A percentile compares a stretch with the other conserved stretches of the same genome.
These are phyloP conservation scores for Raffaelea deltoideospora DNA, from an alignment of 2,329 filamentous ascomycete species.

Conservation along the genomic window DNA sequence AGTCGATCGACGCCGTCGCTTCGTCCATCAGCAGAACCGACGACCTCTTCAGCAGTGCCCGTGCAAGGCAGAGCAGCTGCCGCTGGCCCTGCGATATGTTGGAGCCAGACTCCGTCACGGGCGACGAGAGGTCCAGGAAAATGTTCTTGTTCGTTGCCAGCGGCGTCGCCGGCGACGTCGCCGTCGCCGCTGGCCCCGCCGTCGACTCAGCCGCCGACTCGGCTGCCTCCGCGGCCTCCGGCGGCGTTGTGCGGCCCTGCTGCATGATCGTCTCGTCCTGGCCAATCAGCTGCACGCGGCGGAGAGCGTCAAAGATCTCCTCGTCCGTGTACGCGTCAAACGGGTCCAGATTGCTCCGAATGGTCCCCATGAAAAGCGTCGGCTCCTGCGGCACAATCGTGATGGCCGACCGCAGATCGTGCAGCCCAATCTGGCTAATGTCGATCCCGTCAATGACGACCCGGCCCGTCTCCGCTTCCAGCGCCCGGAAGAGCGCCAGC, in stretches of 20 bases:
- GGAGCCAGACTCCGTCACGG: constrained; percentile 77
- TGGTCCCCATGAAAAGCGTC: constrained; percentile 83
- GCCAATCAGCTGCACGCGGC: constrained; percentile 76
- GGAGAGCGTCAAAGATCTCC: constrained; percentile 73
- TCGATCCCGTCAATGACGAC: constrained; percentile 89
- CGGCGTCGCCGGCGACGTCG: constrained; percentile 15
- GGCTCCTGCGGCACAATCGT: constrained; percentile 97
- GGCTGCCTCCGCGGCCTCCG: too few species aligned
- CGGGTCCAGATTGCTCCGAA: constrained; percentile 84
- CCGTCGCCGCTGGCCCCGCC: constrained; percentile 3
- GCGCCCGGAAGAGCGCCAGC: constrained; percentile 78
- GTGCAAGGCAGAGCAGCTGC: constrained; percentile 83
- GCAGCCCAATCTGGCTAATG: constrained; percentile 78
- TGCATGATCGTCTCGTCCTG: constrained; percentile 33
- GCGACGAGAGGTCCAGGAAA: constrained; percentile 72
- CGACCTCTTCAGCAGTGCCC: constrained; percentile 79
- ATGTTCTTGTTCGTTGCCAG: constrained; percentile 75
- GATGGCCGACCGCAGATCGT: constrained; percentile 81
- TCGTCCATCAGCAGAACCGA: constrained; percentile 98
- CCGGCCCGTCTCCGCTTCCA: constrained; percentile 80
- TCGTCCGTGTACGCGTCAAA: constrained; percentile 82
- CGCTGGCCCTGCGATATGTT: constrained; percentile 95
- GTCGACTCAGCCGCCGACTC: constrained; percentile 7
- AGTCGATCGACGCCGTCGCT: constrained; percentile 94
- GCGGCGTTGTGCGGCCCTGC: too few species aligned